Evolutionary conservation across 148 eudicot genomes (phyloP).

Genomic region (Rhododendron mucronatum): DNA sequence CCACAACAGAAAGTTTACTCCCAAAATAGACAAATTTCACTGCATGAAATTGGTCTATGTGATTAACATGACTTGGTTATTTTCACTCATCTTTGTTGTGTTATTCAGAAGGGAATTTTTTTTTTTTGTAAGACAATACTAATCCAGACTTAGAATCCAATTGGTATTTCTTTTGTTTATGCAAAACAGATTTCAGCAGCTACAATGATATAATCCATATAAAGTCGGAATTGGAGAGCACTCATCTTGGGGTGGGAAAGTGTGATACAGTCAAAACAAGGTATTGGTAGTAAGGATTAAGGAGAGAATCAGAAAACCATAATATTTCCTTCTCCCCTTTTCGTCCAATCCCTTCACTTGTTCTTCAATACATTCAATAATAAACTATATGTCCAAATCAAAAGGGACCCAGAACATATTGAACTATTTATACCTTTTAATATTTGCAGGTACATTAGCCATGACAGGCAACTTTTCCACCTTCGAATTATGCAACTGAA

Average conservation of each 20-base stretch:
- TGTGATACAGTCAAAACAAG: too few relatives aligned
- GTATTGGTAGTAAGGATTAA: neutral
- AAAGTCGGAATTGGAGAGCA: too few relatives aligned
- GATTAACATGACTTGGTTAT: neutral
- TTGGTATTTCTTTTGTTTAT: too few relatives aligned
- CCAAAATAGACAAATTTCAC: neutral
- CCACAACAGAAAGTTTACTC: neutral
- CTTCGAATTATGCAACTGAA: slow-evolving; percentile 28
- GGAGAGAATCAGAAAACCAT: neutral
- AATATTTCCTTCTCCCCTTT: neutral
- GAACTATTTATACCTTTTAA: slow-evolving; percentile 43
- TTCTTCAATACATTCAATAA: neutral
- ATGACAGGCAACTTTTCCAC: slow-evolving; percentile 15
- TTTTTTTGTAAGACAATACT: neutral
- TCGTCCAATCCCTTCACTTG: neutral
- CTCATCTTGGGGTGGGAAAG: too few relatives aligned
- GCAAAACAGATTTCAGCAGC: too few relatives aligned
- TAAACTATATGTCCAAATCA: neutral
- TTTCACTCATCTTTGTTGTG: neutral
- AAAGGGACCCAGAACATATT: neutral
- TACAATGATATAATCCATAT: too few relatives aligned
- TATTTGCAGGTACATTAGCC: slow-evolving; percentile 39
- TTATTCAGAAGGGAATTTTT: neutral
- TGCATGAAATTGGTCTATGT: neutral
- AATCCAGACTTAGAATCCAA: neutral